phyloP scores from a whole-genome alignment of 805 yeast genomes.

The Kodamaea kakaduensis region DNA sequence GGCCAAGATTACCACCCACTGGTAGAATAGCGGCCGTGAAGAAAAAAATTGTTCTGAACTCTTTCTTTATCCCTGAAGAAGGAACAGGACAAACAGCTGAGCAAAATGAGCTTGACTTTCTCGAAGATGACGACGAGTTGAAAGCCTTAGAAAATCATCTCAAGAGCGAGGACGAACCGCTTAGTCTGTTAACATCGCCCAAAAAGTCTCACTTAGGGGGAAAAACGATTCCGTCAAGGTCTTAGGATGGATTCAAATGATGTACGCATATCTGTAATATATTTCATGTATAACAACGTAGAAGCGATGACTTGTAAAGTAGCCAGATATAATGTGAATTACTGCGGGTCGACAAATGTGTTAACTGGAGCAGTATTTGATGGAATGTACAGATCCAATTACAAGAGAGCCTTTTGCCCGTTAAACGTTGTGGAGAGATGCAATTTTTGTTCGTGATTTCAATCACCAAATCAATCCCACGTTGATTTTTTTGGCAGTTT shows the following conservation, averaged over 20 bases:
- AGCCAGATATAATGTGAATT: no score
- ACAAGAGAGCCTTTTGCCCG: no score
- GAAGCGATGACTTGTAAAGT: no score
- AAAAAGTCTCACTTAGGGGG: slow-evolving; percentile 6
- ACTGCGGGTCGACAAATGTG: no score
- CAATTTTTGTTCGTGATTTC: no score
- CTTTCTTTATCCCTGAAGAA: slow-evolving; percentile 39
- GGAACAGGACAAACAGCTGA: background rate
- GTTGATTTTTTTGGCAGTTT: slow-evolving; percentile 1
- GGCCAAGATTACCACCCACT: slow-evolving; percentile 85
- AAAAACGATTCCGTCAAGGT: slow-evolving; percentile 1
- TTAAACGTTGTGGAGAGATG: no score
- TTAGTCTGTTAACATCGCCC: slow-evolving; percentile 8
- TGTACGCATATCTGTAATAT: background rate
- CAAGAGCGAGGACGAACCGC: slow-evolving; percentile 7
- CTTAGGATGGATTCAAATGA: background rate
- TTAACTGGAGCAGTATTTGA: no score
- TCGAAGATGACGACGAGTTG: slow-evolving; percentile 9
- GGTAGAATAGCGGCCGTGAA: slow-evolving; percentile 75
- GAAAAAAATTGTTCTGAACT: slow-evolving; percentile 52
- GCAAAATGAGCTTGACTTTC: slow-evolving; percentile 1
- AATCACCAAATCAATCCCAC: slow-evolving; percentile 2
- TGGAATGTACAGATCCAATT: no score
- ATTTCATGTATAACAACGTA: no score
- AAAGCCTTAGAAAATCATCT: slow-evolving; percentile 6